A percentile compares a stretch with the other conserved stretches of the same genome.
phyloP scores from a whole-genome alignment of 2,329 filamentous ascomycete species.

The Fusarium siculi region DNA sequence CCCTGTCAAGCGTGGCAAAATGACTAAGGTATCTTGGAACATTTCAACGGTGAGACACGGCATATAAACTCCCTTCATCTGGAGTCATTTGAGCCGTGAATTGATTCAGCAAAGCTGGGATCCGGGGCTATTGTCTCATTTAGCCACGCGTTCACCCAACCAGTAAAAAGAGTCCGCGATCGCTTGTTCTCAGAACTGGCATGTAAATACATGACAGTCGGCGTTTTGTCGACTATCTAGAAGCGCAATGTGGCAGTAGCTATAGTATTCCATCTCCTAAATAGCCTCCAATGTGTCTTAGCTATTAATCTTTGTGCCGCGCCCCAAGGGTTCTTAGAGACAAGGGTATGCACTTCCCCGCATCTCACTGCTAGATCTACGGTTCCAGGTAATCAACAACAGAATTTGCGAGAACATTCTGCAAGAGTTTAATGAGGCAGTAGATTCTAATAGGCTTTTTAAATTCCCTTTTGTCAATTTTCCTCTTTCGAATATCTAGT shows the following conservation, averaged over 20 bases:
- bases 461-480: background rate
- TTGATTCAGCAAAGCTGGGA: background rate
- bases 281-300: background rate
- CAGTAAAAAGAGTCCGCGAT: background rate
- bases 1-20: background rate
- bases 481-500: background rate
- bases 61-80: background rate
- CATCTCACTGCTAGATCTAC: background rate
- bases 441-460: background rate
- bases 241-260: background rate
- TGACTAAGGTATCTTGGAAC: background rate
- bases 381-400: background rate
- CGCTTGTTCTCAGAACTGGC: background rate
- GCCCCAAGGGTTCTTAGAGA: background rate
- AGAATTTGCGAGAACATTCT: background rate
- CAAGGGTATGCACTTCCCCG: background rate
- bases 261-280: background rate
- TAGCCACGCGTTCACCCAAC: background rate
- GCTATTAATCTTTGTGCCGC: background rate
- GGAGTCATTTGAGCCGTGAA: background rate
- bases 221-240: background rate
- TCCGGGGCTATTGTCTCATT: background rate
- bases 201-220: background rate
- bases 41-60: background rate
- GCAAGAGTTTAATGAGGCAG: background rate